phyloP scores from a whole-genome alignment of 371 early-diverging fungal genomes.

The Rhizomucor pusillus region DNA sequence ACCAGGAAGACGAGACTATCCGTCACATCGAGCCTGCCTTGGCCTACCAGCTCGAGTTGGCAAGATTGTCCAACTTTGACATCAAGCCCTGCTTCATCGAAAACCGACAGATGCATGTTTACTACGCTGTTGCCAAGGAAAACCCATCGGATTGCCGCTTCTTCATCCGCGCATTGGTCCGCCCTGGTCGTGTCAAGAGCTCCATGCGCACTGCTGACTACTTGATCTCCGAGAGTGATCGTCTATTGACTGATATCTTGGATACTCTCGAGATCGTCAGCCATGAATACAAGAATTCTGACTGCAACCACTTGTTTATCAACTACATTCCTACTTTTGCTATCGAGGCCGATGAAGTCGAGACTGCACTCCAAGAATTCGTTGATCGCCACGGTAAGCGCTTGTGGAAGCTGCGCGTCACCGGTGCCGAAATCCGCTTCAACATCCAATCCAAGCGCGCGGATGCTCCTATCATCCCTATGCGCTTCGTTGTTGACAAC shows the following conservation, averaged over 20 bases:
- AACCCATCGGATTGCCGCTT: constrained; percentile 93
- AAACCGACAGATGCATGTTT: constrained; percentile 93
- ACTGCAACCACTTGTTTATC: constrained; percentile 97
- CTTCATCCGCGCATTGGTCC: constrained; percentile 96
- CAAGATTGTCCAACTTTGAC: constrained; percentile 91
- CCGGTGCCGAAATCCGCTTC: constrained; percentile 94
- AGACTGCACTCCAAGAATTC: constrained; percentile 83
- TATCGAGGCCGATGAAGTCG: constrained; percentile 82
- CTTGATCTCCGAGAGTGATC: constrained; percentile 90
- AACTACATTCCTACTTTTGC: constrained; percentile 96
- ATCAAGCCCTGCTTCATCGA: constrained; percentile 92
- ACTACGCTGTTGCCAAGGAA: constrained; percentile 93
- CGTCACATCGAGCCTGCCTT: constrained; percentile 98
- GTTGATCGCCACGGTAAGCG: constrained; percentile 93
- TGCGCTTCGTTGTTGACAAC: constrained; percentile 90
- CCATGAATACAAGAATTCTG: constrained; percentile 87
- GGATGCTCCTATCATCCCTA: constrained; percentile 71
- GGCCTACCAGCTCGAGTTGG: constrained; percentile 95
- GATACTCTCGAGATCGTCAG: constrained; percentile 92
- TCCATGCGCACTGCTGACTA: constrained; percentile 88
- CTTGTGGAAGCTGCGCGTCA: constrained; percentile 93
- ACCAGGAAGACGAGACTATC: constrained; percentile 88
- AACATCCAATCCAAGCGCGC: constrained; percentile 70
- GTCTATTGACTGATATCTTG: constrained; percentile 88
- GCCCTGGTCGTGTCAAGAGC: constrained; percentile 82